Evolutionary conservation across 83 land plant species (phyloP).

Genomic region (Picea abies): DNA sequence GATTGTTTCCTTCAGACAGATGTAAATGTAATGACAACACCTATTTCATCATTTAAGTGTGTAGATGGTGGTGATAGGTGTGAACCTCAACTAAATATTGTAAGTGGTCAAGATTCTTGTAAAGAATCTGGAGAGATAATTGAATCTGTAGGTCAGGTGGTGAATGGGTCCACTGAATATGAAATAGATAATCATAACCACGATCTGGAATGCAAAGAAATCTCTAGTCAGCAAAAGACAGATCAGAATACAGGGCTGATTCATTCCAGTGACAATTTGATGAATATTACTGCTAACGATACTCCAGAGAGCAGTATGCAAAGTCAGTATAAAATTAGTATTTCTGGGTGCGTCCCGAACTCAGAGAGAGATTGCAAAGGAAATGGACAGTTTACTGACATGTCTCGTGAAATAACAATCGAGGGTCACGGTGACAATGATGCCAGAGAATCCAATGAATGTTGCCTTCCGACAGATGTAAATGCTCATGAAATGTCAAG

Average conservation of each 20-base stretch:
- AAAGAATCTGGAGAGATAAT: no score
- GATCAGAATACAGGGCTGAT: neutral
- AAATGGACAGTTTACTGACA: neutral
- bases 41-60: slow-evolving; percentile 45
- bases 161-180: neutral
- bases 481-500: neutral
- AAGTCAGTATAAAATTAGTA: neutral
- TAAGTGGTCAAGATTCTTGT: no score
- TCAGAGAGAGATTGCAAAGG: neutral
- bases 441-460: neutral
- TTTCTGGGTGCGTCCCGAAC: neutral
- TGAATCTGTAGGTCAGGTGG: slow-evolving; percentile 18
- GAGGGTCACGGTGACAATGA: neutral
- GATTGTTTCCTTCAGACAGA: neutral
- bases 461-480: neutral
- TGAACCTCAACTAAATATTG: slow-evolving; percentile 33
- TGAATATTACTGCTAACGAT: neutral
- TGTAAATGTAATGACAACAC: slow-evolving; percentile 52
- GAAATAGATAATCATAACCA: slow-evolving; percentile 1
- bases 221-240: no score
- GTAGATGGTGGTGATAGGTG: neutral
- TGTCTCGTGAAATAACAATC: neutral
- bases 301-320: slow-evolving; percentile 6
- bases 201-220: no score
- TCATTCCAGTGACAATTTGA: slow-evolving; percentile 21